Percentiles rank a stretch among this genome's conserved stretches.
These are phyloP conservation scores for Nakazawaea ernobii DNA, from an alignment of 805 yeast genomes.

Conservation along the genomic window DNA sequence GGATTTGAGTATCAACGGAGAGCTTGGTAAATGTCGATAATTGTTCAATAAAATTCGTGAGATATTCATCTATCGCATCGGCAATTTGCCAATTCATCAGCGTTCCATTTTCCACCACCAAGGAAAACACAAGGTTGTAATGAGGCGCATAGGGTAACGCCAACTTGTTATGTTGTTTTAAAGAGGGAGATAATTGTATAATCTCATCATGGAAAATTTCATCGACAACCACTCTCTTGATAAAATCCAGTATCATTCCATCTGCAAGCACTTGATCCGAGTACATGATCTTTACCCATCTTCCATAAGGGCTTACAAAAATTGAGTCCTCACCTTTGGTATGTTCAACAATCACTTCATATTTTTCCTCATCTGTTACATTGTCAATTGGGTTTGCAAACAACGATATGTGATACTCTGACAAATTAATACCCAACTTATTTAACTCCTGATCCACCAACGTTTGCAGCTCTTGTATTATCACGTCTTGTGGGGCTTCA, in stretches of 20 bases:
- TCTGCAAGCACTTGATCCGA: conserved; percentile 21
- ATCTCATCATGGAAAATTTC: conserved; percentile 36
- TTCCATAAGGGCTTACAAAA: conserved; percentile 32
- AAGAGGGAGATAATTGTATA: conserved; percentile 20
- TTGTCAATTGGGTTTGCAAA: conserved; percentile 21
- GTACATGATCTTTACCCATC: conserved; percentile 25
- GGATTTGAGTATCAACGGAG: conserved; percentile 73
- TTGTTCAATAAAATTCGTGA: conserved; percentile 49
- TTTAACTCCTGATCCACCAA: conserved; percentile 27
- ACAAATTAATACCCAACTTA: conserved; percentile 11
- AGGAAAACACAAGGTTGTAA: conserved; percentile 70
- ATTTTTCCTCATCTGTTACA: conserved; percentile 24
- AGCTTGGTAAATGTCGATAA: conserved; percentile 59
- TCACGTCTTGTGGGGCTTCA: no score
- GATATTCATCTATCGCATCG: conserved; percentile 38
- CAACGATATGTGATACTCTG: conserved; percentile 7
- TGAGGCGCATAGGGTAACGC: conserved; percentile 56
- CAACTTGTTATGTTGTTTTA: conserved; percentile 20
- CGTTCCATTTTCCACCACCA: conserved; percentile 64
- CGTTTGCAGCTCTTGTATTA: conserved; percentile 25
- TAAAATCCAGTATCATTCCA: conserved; percentile 28
- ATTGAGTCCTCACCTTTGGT: conserved; percentile 19
- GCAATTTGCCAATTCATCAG: conserved; percentile 74
- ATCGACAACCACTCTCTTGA: conserved; percentile 31
- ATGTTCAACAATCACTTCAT: conserved; percentile 30